These are phyloP conservation scores for Phaseolus lunatus DNA, from an alignment of 306 rosid species.

Conservation along the genomic window DNA sequence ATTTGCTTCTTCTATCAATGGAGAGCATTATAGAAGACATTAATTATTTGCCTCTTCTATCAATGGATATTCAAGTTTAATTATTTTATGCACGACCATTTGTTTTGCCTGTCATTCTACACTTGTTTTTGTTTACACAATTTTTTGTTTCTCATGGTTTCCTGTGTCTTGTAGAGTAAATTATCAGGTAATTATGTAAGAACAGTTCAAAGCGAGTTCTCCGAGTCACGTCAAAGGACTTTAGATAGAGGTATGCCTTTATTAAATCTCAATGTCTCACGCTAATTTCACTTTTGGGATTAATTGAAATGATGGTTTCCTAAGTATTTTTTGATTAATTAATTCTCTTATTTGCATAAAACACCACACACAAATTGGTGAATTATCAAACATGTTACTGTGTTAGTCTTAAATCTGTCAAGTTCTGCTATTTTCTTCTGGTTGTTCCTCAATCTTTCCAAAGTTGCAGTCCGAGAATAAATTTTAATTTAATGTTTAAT, in stretches of 20 bases:
- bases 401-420: conserved; percentile 30
- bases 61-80: conserved; percentile 26
- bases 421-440: conserved; percentile 24
- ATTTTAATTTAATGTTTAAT: conserved; percentile 2
- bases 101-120: not conserved
- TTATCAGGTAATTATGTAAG: conserved; percentile 50
- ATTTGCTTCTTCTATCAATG: conserved; percentile 11
- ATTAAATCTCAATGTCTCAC: conserved; percentile 9
- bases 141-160: conserved; percentile 18
- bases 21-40: not conserved
- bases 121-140: conserved; percentile 1
- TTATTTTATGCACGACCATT: not conserved
- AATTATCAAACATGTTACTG: conserved; percentile 10
- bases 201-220: conserved; percentile 49
- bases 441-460: not conserved
- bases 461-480: not conserved
- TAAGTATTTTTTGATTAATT: conserved; percentile 8
- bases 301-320: conserved; percentile 7
- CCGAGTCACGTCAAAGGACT: conserved; percentile 61
- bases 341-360: conserved; percentile 9
- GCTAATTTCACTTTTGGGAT: conserved; percentile 7
- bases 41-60: conserved; percentile 7
- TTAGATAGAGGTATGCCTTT: conserved; percentile 54
- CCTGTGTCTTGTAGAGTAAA: conserved; percentile 51
- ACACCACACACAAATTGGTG: not conserved